phyloP scores from a whole-genome alignment of 331 rosid species.

The Dryas integrifolia region DNA sequence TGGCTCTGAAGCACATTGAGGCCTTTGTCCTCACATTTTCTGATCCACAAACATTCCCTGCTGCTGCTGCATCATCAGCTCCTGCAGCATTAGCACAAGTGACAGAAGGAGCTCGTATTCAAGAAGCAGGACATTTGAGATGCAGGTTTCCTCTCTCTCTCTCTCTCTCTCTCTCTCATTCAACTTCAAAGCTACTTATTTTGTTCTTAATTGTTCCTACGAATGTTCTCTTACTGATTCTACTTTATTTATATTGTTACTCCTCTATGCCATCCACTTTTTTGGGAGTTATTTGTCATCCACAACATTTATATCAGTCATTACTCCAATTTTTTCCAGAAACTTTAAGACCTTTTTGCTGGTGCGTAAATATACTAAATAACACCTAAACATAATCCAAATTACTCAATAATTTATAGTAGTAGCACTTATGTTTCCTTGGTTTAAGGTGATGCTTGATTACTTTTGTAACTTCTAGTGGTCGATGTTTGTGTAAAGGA shows the following conservation, averaged over 20 bases:
- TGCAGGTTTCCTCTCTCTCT: conserved; percentile 70
- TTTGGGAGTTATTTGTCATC: not conserved
- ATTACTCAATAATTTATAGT: not conserved
- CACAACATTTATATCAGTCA: not conserved
- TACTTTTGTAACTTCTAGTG: not conserved
- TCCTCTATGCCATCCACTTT: not conserved
- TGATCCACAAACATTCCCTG: conserved; percentile 81
- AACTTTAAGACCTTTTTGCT: not conserved
- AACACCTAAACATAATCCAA: not conserved
- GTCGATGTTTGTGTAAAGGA: not conserved
- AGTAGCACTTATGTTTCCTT: not conserved
- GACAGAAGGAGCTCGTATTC: conserved; percentile 90
- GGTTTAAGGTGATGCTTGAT: not conserved
- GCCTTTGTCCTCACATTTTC: conserved; percentile 83
- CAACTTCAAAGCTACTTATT: not conserved
- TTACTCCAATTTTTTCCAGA: not conserved
- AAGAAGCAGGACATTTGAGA: conserved; percentile 97
- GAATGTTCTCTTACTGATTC: too few relatives aligned
- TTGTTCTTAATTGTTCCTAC: not conserved
- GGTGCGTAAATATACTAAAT: not conserved
- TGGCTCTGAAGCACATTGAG: conserved; percentile 94
- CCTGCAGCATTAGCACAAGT: conserved; percentile 93
- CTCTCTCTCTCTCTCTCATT: not conserved
- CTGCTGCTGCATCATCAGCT: conserved; percentile 85
- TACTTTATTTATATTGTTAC: not conserved